A percentile compares a stretch with the other conserved stretches of the same genome.
phyloP scores from a whole-genome alignment of 1,284 basidiomycete species.

The Abortiporus biennis region DNA sequence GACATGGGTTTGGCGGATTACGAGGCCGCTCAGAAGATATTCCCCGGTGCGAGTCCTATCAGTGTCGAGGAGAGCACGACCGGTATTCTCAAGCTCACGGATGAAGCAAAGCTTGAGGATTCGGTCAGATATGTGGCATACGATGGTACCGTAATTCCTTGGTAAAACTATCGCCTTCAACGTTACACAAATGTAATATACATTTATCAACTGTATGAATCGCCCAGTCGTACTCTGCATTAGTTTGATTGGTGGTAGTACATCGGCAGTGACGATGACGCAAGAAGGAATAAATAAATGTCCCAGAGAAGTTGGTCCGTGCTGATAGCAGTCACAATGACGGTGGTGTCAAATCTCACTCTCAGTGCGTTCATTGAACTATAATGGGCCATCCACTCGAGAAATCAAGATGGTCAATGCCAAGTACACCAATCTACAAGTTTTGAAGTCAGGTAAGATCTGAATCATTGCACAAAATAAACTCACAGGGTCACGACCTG shows the following conservation, averaged over 20 bases:
- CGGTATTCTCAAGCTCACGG: background rate
- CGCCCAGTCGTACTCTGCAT: too few species aligned
- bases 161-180: background rate
- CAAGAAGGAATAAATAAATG: too few species aligned
- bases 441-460: background rate
- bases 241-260: too few species aligned
- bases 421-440: constrained; percentile 35
- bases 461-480: background rate
- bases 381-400: constrained; percentile 29
- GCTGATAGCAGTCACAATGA: too few species aligned
- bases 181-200: too few species aligned
- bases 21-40: too few species aligned
- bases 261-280: too few species aligned
- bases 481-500: constrained; percentile 17
- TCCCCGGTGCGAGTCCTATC: background rate
- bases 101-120: background rate
- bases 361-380: constrained; percentile 6
- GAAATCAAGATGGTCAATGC: constrained; percentile 40
- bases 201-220: too few species aligned
- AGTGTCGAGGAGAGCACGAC: background rate
- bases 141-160: background rate
- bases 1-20: too few species aligned
- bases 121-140: background rate
- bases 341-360: too few species aligned
- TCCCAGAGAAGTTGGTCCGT: too few species aligned